Conservation (phyloP, 441 rosid genomes). For the Populus hybrid region DNA sequence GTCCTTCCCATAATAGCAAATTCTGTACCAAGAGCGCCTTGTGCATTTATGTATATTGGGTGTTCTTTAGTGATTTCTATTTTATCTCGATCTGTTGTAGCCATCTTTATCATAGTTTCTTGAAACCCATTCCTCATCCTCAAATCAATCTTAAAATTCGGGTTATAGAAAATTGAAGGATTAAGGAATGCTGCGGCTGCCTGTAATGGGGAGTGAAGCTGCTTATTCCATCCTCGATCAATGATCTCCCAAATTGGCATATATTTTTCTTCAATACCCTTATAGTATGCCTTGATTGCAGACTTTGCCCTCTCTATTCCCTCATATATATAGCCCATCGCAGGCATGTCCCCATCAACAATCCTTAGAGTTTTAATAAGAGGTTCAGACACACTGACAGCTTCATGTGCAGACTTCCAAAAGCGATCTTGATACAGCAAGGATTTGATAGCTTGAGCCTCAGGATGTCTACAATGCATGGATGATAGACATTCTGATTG, state of each 20-base stretch:
- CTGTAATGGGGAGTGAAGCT: conserved; percentile 48
- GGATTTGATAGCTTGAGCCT: conserved; percentile 48
- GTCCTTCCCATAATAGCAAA: conserved; percentile 64
- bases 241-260: conserved; percentile 53
- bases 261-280: conserved; percentile 49
- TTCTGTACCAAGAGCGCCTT: conserved; percentile 59
- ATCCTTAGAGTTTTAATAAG: conserved; percentile 46
- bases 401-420: conserved; percentile 61
- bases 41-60: conserved; percentile 46
- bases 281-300: conserved; percentile 42
- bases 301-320: conserved; percentile 54
- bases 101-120: conserved; percentile 60
- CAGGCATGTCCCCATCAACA: conserved; percentile 63
- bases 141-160: conserved; percentile 43
- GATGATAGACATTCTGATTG: conserved; percentile 53
- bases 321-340: conserved; percentile 52
- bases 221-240: conserved; percentile 49
- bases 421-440: conserved; percentile 46
- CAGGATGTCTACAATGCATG: conserved; percentile 35
- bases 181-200: conserved; percentile 60
- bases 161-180: conserved; percentile 57
- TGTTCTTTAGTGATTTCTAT: conserved; percentile 53
- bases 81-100: conserved; percentile 41
- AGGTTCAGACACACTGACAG: conserved; percentile 44
- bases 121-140: conserved; percentile 63